Percentiles rank a stretch among this genome's conserved stretches.
These are phyloP conservation scores for Anthostomella pinea DNA, from an alignment of 2,329 filamentous ascomycete species.

Conservation along the genomic window DNA sequence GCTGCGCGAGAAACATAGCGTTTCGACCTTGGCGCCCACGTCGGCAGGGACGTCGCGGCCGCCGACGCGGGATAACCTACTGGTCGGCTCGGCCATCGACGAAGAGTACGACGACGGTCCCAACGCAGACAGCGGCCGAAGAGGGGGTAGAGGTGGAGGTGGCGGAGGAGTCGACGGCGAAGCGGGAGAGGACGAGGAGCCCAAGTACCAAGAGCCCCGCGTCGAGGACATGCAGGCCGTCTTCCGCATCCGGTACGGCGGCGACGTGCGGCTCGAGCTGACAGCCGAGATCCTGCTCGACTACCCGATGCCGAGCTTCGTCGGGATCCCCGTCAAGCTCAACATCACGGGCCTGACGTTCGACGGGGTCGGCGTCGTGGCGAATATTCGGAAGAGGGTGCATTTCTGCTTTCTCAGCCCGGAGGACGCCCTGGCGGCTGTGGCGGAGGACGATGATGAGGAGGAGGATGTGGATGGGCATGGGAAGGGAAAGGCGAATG, in stretches of 20 bases:
- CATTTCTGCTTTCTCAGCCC: conserved; percentile 94
- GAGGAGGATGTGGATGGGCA: conserved; percentile 31
- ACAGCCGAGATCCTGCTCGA: conserved; percentile 95
- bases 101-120: conserved; percentile 13
- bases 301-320: conserved; percentile 98
- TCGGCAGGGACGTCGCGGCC: conserved; percentile 53
- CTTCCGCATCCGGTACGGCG: conserved; percentile 84
- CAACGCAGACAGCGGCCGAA: conserved; percentile 1
- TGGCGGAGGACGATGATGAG: conserved; percentile 47
- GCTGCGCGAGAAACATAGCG: conserved; percentile 58
- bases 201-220: conserved; percentile 66
- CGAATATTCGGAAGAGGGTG: conserved; percentile 82
- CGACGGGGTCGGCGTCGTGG: conserved; percentile 89
- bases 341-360: conserved; percentile 95
- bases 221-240: conserved; percentile 91
- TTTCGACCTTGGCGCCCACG: conserved; percentile 59
- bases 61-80: conserved; percentile 49
- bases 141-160: background rate
- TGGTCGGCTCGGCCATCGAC: conserved; percentile 18
- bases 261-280: conserved; percentile 81
- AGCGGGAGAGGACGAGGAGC: conserved; percentile 36
- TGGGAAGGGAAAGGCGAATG: conserved; percentile 34
- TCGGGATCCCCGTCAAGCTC: conserved; percentile 88
- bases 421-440: conserved; percentile 79
- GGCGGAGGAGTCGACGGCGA: conserved; percentile 26